phyloP scores from a whole-genome alignment of 257 asterid genomes.

The Solanum chiquidenum region DNA sequence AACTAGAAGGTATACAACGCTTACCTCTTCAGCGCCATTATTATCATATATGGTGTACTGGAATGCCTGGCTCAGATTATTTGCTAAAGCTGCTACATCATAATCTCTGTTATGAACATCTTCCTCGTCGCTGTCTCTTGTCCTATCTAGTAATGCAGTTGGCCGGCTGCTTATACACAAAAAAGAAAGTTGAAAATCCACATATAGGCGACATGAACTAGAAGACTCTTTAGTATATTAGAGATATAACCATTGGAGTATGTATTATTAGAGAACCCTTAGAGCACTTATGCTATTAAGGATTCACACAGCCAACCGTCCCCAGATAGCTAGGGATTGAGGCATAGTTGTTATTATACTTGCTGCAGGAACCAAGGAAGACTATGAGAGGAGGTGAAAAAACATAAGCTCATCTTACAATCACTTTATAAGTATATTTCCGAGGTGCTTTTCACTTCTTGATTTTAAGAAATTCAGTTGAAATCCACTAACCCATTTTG shows the following conservation, averaged over 20 bases:
- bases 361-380: neutral
- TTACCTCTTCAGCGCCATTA: slow-evolving; percentile 67
- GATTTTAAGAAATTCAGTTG: neutral
- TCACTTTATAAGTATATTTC: neutral
- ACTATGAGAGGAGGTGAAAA: neutral
- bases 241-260: neutral
- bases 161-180: slow-evolving; percentile 55
- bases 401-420: neutral
- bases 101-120: slow-evolving; percentile 82
- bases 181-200: neutral
- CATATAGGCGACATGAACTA: neutral
- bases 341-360: neutral
- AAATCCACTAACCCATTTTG: neutral
- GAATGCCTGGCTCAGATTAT: slow-evolving; percentile 86
- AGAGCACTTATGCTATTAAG: neutral
- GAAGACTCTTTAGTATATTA: neutral
- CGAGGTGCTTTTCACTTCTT: neutral
- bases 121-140: slow-evolving; percentile 88
- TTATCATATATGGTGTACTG: slow-evolving; percentile 72
- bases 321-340: neutral
- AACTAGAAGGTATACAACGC: neutral
- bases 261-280: neutral
- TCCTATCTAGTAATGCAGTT: slow-evolving; percentile 72
- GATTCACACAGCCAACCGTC: neutral
- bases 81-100: slow-evolving; percentile 84